phyloP scores from a whole-genome alignment of 106 monocot genomes.

The Apostasia ramifera region DNA sequence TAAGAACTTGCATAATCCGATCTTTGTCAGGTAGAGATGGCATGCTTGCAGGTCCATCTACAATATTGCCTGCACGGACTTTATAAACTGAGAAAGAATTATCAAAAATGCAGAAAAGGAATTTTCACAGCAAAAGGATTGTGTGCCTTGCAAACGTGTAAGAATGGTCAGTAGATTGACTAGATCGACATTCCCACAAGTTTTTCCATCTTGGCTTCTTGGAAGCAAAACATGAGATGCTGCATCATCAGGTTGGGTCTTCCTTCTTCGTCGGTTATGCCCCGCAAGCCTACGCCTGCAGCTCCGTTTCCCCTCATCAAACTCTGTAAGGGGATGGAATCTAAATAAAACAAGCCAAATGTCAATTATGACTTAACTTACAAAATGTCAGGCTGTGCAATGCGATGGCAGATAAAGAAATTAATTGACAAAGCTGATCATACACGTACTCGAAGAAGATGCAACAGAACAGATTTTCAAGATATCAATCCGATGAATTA shows the following conservation, averaged over 20 bases:
- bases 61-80: constrained; percentile 33
- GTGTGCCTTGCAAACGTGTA: constrained; percentile 68
- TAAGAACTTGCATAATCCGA: constrained; percentile 55
- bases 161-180: constrained; percentile 55
- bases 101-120: not conserved
- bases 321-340: constrained; percentile 89
- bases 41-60: constrained; percentile 28
- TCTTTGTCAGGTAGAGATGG: constrained; percentile 53
- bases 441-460: not conserved
- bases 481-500: not conserved
- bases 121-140: not conserved
- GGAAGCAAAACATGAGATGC: constrained; percentile 41
- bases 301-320: constrained; percentile 98
- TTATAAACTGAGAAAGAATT: constrained; percentile 3
- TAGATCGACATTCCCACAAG: constrained; percentile 51
- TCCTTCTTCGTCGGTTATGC: constrained; percentile 87
- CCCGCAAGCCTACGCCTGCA: constrained; percentile 92
- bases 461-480: not conserved
- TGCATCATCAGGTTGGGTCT: constrained; percentile 78
- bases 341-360: constrained; percentile 21
- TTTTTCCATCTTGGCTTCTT: constrained; percentile 41
- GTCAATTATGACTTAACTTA: not conserved
- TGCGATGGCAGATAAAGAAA: not conserved
- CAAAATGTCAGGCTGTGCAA: constrained; percentile 1
- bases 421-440: not conserved